Base-by-base conservation (phyloP, 208 protist genomes). In the Acanthamoeba castellanii region DNA sequence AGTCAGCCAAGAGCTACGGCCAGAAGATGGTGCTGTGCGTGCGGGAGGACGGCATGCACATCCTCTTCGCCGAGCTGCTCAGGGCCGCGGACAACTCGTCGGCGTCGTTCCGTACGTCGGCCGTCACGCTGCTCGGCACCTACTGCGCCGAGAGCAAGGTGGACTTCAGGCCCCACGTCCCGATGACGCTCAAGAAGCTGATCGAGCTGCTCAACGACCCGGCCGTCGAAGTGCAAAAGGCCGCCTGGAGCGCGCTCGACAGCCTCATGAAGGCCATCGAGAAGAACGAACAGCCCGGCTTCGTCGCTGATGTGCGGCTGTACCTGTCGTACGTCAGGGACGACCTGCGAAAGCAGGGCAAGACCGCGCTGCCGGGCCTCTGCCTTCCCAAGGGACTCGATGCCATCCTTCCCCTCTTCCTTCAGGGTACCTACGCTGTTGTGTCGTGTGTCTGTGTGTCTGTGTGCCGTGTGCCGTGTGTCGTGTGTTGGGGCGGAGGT, bases 361-460 rank as follows among this genome's bases (percentile, higher is more conserved):
- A 88, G 20, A 52, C 34, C 14, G 22, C 52, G 1, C 30, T 98
- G 18, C 95, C 97, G 20, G 97, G 95, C 14, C 97, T 98, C 18
- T 96, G 95, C 72, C 64, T 97, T 57, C 91, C 94, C 66, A 98
- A 97, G 68, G 98, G 96, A 52, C 93, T 98, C n/a, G 94, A 92
- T 13, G 94, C 97, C 18, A n/a, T 98, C 13, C 89, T 98, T 30
- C 96, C 96, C 16, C 68, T 98, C 34, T 96, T 98, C 20, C 85
- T 98, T n/a, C 96, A 98, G 37, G 97, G 96, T 70, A 91, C 52
- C 37, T 45, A 32, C 8, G 2, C 68, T 42, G 5, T 22, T 16
- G 52, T 57, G 7, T 57, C 52, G 59, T 30, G 25, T 30, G 16
- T 66, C 8, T 66, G 11, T 66, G 22, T n/a, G n/a, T n/a, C n/a